Evolutionary conservation across 345 rosid genomes (phyloP).

Genomic region (Trapa bicornis): DNA sequence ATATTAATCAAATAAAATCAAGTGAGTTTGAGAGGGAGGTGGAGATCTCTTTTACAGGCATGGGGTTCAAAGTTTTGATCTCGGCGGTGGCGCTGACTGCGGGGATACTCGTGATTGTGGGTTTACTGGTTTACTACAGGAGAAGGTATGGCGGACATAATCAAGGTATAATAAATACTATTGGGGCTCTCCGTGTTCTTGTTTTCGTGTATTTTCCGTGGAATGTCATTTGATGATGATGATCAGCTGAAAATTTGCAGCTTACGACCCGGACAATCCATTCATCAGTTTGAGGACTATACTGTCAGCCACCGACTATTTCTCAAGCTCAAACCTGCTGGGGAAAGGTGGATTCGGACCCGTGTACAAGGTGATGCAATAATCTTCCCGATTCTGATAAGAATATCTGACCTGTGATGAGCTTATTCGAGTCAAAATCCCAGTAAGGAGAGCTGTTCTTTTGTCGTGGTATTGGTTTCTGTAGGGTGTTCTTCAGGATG

Average conservation of each 20-base stretch:
- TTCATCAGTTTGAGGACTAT: conserved; percentile 16
- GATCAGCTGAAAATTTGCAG: conserved; percentile 4
- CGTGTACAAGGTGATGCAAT: conserved; percentile 23
- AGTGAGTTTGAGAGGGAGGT: too few relatives aligned
- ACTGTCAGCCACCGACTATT: conserved; percentile 20
- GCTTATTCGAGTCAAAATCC: neutral
- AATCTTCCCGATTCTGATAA: too few relatives aligned
- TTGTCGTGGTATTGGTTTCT: neutral
- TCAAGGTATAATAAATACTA: neutral
- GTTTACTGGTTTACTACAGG: neutral
- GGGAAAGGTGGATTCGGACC: conserved; percentile 34
- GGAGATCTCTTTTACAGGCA: neutral
- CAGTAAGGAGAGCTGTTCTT: neutral
- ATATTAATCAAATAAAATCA: too few relatives aligned
- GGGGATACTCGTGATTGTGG: neutral
- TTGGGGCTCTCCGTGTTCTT: too few relatives aligned
- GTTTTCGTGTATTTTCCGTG: neutral
- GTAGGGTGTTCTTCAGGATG: conserved; percentile 20
- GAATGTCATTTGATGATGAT: too few relatives aligned
- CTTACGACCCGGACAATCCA: conserved; percentile 19
- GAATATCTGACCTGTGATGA: too few relatives aligned
- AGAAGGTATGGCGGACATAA: neutral
- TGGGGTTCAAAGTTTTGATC: neutral
- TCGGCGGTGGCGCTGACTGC: neutral
- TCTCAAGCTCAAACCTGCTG: conserved; percentile 22